Conservation (phyloP, 108 stramenopile species). For the Skeletonema menzelii region DNA sequence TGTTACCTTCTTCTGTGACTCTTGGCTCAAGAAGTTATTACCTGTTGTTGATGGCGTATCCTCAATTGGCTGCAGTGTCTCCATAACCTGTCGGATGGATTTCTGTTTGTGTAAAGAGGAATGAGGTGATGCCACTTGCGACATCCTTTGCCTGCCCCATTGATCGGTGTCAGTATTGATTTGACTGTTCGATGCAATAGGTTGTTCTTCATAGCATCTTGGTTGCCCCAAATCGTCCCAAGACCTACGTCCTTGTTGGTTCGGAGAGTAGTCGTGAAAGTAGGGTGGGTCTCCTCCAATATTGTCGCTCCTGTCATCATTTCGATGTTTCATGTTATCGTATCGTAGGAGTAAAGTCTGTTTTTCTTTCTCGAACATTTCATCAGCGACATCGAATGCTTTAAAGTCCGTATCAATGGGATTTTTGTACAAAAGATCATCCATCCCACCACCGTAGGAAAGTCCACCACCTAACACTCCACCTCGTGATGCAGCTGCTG, state of each 20-base stretch:
- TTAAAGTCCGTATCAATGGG: conserved; percentile 41
- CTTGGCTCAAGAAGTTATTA: not conserved
- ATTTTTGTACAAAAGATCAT: conserved; percentile 33
- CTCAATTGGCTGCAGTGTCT: conserved; percentile 4
- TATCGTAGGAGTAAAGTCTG: conserved; percentile 32
- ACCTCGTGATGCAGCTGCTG: conserved; percentile 39
- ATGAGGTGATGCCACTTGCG: conserved; percentile 15
- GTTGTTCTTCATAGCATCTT: not conserved
- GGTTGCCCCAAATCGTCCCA: conserved; percentile 12
- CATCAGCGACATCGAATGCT: conserved; percentile 31
- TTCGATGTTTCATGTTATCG: conserved; percentile 4
- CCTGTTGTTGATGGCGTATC: not conserved
- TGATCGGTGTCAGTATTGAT: conserved; percentile 9
- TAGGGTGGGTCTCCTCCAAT: not conserved
- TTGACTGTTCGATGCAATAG: not conserved
- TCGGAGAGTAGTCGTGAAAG: not conserved
- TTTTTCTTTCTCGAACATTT: conserved; percentile 31
- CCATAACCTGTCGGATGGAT: not conserved
- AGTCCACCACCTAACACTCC: conserved; percentile 14
- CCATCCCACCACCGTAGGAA: conserved; percentile 5
- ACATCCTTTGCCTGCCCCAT: conserved; percentile 28
- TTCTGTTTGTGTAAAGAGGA: not conserved
- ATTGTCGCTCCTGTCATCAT: not conserved
- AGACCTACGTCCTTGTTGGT: not conserved
- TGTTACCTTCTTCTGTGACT: not conserved